Conservation (phyloP, 257 asterid species). For the Solanum dulcamara region DNA sequence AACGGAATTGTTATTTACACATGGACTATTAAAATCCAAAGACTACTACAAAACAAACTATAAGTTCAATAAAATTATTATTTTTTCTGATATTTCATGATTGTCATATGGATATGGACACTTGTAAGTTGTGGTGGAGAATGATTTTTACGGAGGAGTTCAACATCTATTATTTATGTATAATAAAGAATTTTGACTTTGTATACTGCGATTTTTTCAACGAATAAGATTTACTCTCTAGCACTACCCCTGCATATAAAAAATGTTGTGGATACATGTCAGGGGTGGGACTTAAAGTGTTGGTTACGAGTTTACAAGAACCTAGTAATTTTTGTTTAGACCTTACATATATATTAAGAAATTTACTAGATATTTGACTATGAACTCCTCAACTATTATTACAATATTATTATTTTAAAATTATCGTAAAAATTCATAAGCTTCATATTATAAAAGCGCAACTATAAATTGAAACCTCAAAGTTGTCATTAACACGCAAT, state of each 20-base stretch:
- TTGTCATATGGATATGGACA: not conserved
- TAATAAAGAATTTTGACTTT: not conserved
- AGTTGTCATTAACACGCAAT: not conserved
- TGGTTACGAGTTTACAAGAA: too few relatives aligned
- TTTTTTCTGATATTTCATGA: not conserved
- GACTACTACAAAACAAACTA: not conserved
- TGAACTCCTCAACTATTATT: too few relatives aligned
- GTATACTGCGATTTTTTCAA: not conserved
- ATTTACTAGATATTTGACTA: too few relatives aligned
- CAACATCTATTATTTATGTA: not conserved
- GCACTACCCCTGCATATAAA: not conserved
- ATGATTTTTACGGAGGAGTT: not conserved
- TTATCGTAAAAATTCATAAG: not conserved
- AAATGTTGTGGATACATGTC: not conserved
- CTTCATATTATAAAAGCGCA: not conserved
- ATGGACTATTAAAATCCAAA: too few relatives aligned
- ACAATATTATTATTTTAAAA: too few relatives aligned
- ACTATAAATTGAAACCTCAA: not conserved
- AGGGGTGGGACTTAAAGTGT: too few relatives aligned
- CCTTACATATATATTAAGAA: not conserved
- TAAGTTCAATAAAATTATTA: not conserved
- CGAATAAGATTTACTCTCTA: not conserved
- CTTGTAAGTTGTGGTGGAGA: fast-evolving
- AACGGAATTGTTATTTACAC: constrained; percentile 52
- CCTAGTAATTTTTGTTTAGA: not conserved